phyloP scores from a whole-genome alignment of 2,329 filamentous ascomycete species.

The Diaporthe caulivora region DNA sequence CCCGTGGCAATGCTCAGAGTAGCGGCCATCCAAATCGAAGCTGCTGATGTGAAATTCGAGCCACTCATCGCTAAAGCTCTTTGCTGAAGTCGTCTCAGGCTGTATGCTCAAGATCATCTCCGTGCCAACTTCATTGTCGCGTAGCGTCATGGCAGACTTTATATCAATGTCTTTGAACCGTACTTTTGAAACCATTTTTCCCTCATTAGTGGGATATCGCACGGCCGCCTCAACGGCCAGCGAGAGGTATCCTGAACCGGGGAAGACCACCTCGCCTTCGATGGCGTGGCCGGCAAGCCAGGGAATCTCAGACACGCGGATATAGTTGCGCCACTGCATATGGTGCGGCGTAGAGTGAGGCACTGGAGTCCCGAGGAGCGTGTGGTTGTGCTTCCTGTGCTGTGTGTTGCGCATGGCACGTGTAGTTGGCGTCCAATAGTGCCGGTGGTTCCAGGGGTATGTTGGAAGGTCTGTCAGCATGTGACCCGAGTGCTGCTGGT shows the following conservation, averaged over 20 bases:
- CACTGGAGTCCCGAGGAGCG: slow-evolving; percentile 26
- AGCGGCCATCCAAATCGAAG: slow-evolving; percentile 6
- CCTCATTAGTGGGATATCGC: slow-evolving; percentile 26
- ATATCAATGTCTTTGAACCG: slow-evolving; percentile 10
- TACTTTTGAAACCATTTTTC: background rate
- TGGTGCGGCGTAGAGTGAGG: slow-evolving; percentile 12
- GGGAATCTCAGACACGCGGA: slow-evolving; percentile 44
- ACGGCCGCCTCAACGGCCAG: slow-evolving; percentile 41
- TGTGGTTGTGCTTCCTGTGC: slow-evolving; percentile 29
- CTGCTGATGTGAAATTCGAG: slow-evolving; percentile 32
- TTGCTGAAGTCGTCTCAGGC: slow-evolving; percentile 33
- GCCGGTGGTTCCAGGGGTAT: slow-evolving; percentile 39
- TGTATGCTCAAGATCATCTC: slow-evolving; percentile 46
- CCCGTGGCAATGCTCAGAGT: slow-evolving; percentile 3
- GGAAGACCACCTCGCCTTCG: slow-evolving; percentile 51
- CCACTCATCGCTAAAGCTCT: slow-evolving; percentile 18
- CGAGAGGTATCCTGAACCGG: slow-evolving; percentile 45
- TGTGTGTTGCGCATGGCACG: slow-evolving; percentile 29
- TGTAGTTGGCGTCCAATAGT: slow-evolving; percentile 36
- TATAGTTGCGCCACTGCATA: slow-evolving; percentile 34
- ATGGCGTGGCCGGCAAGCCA: slow-evolving; percentile 56
- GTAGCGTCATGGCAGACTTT: slow-evolving; percentile 38
- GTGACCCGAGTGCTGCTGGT: background rate
- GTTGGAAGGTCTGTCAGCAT: slow-evolving; percentile 23
- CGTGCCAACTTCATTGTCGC: slow-evolving; percentile 47